Percentiles rank a stretch among this genome's conserved stretches.
Evolutionary conservation across 2,329 filamentous ascomycete genomes (phyloP).

Genomic region (Fragosphaeria purpurea): DNA sequence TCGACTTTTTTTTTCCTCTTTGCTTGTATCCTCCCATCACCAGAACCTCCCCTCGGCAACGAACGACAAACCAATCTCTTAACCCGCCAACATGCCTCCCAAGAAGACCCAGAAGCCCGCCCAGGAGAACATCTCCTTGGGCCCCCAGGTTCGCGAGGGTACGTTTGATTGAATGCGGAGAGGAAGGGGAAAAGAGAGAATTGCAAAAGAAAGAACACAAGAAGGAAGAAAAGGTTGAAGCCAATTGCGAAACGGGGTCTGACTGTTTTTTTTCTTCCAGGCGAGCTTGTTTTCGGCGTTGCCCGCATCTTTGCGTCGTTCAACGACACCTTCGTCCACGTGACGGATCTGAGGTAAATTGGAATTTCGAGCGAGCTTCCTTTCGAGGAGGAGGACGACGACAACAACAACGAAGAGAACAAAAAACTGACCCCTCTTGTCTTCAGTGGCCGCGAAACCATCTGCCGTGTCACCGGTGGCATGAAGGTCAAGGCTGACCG

Average conservation of each 20-base stretch:
- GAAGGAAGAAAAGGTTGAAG: not conserved
- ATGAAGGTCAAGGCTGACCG: conserved; percentile 99
- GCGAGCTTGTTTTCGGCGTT: conserved; percentile 96
- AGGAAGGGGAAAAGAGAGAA: no score
- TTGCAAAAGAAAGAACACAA: not conserved
- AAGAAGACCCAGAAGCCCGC: conserved; percentile 78
- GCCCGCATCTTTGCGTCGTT: conserved; percentile 96
- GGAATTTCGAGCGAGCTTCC: not conserved
- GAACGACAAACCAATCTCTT: conserved; percentile 13
- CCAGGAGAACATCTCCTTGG: conserved; percentile 97
- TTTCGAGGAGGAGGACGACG: no score
- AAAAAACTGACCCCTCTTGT: conserved; percentile 45
- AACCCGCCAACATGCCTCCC: conserved; percentile 70
- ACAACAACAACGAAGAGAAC: not conserved
- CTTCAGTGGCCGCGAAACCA: conserved; percentile 97
- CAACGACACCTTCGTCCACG: conserved; percentile 93
- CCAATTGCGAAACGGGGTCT: no score
- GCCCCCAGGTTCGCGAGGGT: conserved; percentile 95
- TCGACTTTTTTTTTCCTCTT: not conserved
- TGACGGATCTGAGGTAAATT: conserved; percentile 87
- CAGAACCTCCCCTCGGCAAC: conserved; percentile 15
- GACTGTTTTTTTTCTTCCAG: conserved; percentile 31
- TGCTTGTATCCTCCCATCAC: not conserved
- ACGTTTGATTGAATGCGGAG: conserved; percentile 24
- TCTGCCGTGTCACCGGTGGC: conserved; percentile 98